phyloP scores from a whole-genome alignment of 805 yeast genomes.

The Zygosaccharomyces bisporus region DNA sequence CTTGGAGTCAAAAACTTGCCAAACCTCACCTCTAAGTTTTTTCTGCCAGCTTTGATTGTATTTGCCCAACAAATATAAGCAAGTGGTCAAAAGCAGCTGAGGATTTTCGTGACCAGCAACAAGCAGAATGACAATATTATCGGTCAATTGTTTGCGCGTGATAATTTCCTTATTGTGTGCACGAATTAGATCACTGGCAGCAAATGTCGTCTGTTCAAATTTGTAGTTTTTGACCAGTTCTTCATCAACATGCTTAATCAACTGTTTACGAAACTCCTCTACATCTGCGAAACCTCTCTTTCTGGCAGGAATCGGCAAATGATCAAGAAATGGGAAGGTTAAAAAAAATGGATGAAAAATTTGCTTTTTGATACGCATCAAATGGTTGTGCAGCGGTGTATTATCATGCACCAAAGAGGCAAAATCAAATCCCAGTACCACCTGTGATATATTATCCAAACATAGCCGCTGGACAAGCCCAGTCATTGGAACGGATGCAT shows the following conservation, averaged over 20 bases:
- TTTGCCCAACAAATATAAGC: constrained; percentile 47
- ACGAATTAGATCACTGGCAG: constrained; percentile 41
- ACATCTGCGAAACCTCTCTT: constrained; percentile 43
- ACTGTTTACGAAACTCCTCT: constrained; percentile 38
- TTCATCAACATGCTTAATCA: constrained; percentile 36
- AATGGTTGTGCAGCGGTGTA: constrained; percentile 38
- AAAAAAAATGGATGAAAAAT: constrained; percentile 53
- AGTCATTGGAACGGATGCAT: constrained; percentile 25
- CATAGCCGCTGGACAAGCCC: constrained; percentile 46
- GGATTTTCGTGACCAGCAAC: constrained; percentile 68
- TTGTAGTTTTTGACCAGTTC: constrained; percentile 32
- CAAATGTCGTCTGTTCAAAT: constrained; percentile 37
- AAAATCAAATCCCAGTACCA: constrained; percentile 49
- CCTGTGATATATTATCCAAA: constrained; percentile 48
- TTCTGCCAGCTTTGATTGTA: constrained; percentile 42
- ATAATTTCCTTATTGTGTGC: constrained; percentile 40
- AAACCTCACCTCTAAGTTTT: constrained; percentile 46
- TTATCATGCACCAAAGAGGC: constrained; percentile 36
- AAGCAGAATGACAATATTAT: constrained; percentile 51
- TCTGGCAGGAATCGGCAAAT: constrained; percentile 47
- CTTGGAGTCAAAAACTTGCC: constrained; percentile 27
- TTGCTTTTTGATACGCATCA: constrained; percentile 46
- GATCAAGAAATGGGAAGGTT: constrained; percentile 54
- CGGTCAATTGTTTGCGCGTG: constrained; percentile 46
- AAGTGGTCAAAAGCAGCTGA: constrained; percentile 46